Evolutionary conservation across 2,329 filamentous ascomycete species (phyloP), one percentile per base, ranked within the genome.

Genomic region (Trichoderma sp.): DNA sequence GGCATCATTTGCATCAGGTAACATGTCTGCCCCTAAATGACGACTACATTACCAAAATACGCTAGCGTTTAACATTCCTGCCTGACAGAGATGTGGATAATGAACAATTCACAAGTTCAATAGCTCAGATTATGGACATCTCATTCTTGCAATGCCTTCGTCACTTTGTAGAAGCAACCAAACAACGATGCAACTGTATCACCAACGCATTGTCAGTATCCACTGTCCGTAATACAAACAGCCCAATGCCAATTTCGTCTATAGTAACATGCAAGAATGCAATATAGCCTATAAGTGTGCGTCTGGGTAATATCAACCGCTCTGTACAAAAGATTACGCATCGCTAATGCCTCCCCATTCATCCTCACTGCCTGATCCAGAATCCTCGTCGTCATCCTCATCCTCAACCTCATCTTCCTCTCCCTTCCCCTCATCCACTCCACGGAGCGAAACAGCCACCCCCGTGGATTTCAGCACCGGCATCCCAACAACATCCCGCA

Each of bases 401-500:
- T 49, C 57, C 24, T 73, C 73, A 4, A 72, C 73, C 40, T 74
- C 70, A 19, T 74, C 66, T 7, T 72, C 74, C 5, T 82, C 76
- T 0, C 74, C 73, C 0, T 74, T 75, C 5, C 73, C 61, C 69
- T 71, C 74, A 31, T 74, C 74, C 6, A 61, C 59, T 29, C 72
- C 68, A 11, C 69, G 71, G 47, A 81, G 68, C 1, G 69, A 65
- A 2, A 82, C 72, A 8, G 74, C 70, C 68, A 72, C 72, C 1
- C 78, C 81, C 14, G 80, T 81, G 1, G 76, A 74, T 72, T 78
- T 79, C 67, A 80, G 71, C 6, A 82, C 73, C 10, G 79, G 80
- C 78, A 78, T 80, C 21, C 79, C 81, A 72, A 77, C 75, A 69
- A 78, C 58, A 70, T 84, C 81, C 71, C 80, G 77, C 3, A 83